These are phyloP conservation scores for Tulasnella calospora DNA, from an alignment of 768 basidiomycete genomes.

Conservation along the genomic window DNA sequence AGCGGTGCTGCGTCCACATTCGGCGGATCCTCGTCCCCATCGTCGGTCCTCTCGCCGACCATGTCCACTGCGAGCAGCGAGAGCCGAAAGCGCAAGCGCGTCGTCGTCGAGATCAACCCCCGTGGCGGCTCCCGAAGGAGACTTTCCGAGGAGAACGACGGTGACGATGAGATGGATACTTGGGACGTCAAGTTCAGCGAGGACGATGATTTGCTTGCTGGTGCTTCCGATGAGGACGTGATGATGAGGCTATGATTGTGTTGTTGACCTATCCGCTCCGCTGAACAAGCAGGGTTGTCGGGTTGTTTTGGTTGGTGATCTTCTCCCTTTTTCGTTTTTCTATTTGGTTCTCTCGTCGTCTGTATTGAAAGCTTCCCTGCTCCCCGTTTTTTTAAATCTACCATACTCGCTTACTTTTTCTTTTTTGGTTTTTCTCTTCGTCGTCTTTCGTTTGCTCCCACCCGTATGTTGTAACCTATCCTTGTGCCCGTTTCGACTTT, in stretches of 20 bases:
- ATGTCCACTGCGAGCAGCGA: not conserved
- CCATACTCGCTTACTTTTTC: not conserved
- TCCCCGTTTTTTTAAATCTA: not conserved
- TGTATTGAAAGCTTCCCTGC: not conserved
- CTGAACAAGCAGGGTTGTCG: not conserved
- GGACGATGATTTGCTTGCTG: not conserved
- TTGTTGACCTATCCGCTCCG: not conserved
- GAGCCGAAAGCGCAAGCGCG: constrained; percentile 16
- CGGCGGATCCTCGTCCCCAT: not conserved
- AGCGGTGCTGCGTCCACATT: not conserved
- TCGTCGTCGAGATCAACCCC: constrained; percentile 21
- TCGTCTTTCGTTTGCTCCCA: not conserved
- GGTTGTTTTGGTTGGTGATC: not conserved
- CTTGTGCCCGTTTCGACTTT: not conserved
- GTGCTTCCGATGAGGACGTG: not conserved
- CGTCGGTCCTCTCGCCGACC: not conserved
- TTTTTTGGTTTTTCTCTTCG: not conserved
- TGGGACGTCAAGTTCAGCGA: constrained; percentile 4
- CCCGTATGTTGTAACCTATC: not conserved
- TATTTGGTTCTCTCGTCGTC: not conserved
- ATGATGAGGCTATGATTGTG: not conserved
- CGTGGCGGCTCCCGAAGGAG: not conserved
- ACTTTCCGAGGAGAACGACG: not conserved
- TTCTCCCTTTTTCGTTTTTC: not conserved
- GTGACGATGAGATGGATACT: not conserved